A percentile compares a stretch with the other conserved stretches of the same genome.
phyloP scores from a whole-genome alignment of 192 early-diverging fungal genomes.

The Linnemannia zychae region DNA sequence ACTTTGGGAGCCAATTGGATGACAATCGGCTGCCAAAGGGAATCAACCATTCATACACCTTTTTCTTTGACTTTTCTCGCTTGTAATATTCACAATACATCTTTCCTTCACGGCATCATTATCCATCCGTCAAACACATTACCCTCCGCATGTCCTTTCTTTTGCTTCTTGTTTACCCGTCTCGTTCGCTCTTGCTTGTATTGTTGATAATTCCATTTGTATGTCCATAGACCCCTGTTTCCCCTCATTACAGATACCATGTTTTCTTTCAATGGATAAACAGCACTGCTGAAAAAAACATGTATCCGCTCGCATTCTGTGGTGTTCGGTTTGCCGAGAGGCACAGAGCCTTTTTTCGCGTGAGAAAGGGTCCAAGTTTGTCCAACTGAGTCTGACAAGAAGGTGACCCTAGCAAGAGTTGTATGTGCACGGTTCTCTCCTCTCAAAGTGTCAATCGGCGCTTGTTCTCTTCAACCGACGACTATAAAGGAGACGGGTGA shows the following conservation, averaged over 20 bases:
- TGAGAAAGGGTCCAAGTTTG: not conserved
- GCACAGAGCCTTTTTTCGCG: no score
- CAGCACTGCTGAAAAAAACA: not conserved
- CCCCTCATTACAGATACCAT: not conserved
- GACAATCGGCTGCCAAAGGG: not conserved
- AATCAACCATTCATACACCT: not conserved
- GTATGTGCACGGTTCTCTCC: not conserved
- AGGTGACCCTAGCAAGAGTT: not conserved
- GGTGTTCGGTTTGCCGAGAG: not conserved
- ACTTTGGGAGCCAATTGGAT: not conserved
- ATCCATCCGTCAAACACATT: constrained; percentile 8
- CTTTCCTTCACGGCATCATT: not conserved
- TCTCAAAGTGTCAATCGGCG: not conserved
- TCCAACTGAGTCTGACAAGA: not conserved
- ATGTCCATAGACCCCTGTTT: not conserved
- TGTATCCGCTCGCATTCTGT: not conserved
- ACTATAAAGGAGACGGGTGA: not conserved
- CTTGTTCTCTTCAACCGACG: not conserved
- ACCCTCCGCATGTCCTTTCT: not conserved
- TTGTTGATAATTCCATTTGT: not conserved
- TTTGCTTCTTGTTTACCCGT: not conserved
- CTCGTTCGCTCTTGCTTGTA: constrained; percentile 1
- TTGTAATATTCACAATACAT: constrained; percentile 6
- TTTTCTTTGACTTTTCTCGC: constrained; percentile 11
- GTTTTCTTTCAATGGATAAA: not conserved